phyloP scores from a whole-genome alignment of 805 yeast genomes.

The Candida anglica region DNA sequence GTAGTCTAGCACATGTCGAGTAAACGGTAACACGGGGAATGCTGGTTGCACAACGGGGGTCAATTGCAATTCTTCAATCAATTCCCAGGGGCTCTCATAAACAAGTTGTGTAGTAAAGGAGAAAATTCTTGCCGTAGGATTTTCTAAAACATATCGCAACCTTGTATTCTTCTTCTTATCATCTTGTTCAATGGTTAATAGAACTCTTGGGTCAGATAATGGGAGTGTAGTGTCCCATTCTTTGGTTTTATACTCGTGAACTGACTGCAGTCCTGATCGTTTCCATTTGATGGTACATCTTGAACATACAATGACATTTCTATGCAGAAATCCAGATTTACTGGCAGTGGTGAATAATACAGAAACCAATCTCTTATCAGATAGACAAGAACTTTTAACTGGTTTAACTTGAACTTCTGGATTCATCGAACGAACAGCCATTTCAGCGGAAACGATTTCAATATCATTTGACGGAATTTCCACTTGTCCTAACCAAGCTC shows the following conservation, averaged over 20 bases:
- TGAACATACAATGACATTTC: slow-evolving; percentile 30
- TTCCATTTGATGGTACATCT: slow-evolving; percentile 28
- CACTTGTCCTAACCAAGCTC: slow-evolving; percentile 26
- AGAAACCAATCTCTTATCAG: neutral
- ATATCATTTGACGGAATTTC: slow-evolving; percentile 9
- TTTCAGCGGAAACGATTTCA: slow-evolving; percentile 11
- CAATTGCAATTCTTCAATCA: slow-evolving; percentile 18
- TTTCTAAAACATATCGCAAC: slow-evolving; percentile 57
- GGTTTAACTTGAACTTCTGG: slow-evolving; percentile 21
- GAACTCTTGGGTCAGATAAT: slow-evolving; percentile 64
- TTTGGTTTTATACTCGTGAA: slow-evolving; percentile 27
- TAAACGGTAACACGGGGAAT: slow-evolving; percentile 61
- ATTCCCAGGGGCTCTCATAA: slow-evolving; percentile 21
- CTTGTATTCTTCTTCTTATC: slow-evolving; percentile 15
- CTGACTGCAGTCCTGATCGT: slow-evolving; percentile 14
- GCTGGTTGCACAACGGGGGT: slow-evolving; percentile 27
- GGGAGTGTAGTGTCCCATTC: slow-evolving; percentile 56
- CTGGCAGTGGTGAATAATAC: slow-evolving; percentile 31
- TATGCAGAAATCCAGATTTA: slow-evolving; percentile 33
- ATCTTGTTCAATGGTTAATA: slow-evolving; percentile 34
- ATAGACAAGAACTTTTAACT: slow-evolving; percentile 4
- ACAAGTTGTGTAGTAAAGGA: slow-evolving; percentile 52
- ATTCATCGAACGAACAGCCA: slow-evolving; percentile 20
- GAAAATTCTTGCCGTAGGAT: slow-evolving; percentile 69
- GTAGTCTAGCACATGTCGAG: slow-evolving; percentile 42